Evolutionary conservation across 495 filamentous ascomycete species (phyloP).

Genomic region (Aspergillus biplanus): DNA sequence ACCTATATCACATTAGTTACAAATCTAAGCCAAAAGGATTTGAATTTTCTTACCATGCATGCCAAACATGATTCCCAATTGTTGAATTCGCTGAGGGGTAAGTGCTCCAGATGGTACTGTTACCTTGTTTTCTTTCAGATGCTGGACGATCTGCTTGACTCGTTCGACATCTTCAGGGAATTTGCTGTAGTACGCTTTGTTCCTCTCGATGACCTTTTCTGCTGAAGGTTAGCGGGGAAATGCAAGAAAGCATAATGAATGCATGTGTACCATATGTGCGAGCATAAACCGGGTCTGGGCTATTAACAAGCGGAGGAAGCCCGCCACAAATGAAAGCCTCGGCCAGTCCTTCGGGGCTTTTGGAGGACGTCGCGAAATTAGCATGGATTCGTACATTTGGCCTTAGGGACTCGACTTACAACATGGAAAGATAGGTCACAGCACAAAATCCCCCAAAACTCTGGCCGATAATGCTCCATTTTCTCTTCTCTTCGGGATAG

Average conservation of each 20-base stretch:
- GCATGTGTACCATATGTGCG: constrained; percentile 60
- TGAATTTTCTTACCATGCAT: constrained; percentile 68
- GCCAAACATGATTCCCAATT: constrained; percentile 77
- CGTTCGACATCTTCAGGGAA: constrained; percentile 79
- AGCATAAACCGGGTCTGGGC: constrained; percentile 76
- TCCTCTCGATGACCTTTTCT: constrained; percentile 66
- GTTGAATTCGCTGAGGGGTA: constrained; percentile 70
- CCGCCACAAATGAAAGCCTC: constrained; percentile 87
- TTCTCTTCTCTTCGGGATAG: constrained; percentile 69
- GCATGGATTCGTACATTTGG: background rate
- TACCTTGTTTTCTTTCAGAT: constrained; percentile 62
- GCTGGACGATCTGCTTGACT: constrained; percentile 66
- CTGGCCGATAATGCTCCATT: constrained; percentile 87
- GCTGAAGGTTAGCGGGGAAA: constrained; percentile 13
- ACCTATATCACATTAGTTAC: constrained; percentile 41
- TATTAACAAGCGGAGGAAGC: constrained; percentile 71
- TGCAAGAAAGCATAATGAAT: background rate
- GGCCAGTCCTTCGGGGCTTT: constrained; percentile 69
- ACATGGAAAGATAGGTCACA: constrained; percentile 79
- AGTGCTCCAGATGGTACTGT: constrained; percentile 67
- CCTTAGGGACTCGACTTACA: constrained; percentile 43
- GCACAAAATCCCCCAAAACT: constrained; percentile 90
- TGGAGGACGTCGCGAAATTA: constrained; percentile 5
- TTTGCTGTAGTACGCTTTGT: constrained; percentile 79
- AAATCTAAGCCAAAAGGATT: constrained; percentile 11